Evolutionary conservation across 1,284 basidiomycete species (phyloP), one percentile per base, ranked within the genome.

Genomic region (Inonotus hispidus): DNA sequence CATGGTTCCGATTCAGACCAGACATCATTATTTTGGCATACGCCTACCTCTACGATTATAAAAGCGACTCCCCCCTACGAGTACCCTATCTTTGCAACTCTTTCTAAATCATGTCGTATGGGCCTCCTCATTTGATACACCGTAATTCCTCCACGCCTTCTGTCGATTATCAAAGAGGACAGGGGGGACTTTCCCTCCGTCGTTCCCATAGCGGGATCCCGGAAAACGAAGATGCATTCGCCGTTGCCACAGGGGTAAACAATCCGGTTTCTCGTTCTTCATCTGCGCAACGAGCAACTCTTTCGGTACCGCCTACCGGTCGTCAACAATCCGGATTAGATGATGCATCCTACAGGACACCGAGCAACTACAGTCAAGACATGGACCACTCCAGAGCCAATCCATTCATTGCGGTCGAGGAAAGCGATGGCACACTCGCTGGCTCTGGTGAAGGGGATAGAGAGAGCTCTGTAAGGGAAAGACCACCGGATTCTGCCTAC

Each of bases 241-340:
- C 56, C 19, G 37, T 58, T 35, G 43, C 56, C 16, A 49, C 56
- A 3, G 56, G 56, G 16, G 35, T 58, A 11, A 58, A 41, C 46
- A 49, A 37, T 45, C 25, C 46, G 6, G 27, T 32, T 23, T 58
- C 56, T 8, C 56, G 46, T 25, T 35, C 43, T 25, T 13, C 55
- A 25, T 56, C 39, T n/a, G 16, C 32, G 8, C 39, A 14, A 32
- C 23, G 32, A 6, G 41, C 39, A 13, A 49, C 3, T 11, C 46
- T 23, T 4, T n/a, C 14, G 11, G 46, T 49, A 11, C 23, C 25
- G 3, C 39, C 39, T 45, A 43, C 23, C 1, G 39, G 11, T 3
- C 21, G 39, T 10, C 41, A 56, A 4, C 41, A 4, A 6, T 32
- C 55, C 23, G 46, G 23, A 25, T 19, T 23, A 27, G 55, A 56